Base-by-base conservation (phyloP, 345 rosid genomes). In the Ceriops tagal region DNA sequence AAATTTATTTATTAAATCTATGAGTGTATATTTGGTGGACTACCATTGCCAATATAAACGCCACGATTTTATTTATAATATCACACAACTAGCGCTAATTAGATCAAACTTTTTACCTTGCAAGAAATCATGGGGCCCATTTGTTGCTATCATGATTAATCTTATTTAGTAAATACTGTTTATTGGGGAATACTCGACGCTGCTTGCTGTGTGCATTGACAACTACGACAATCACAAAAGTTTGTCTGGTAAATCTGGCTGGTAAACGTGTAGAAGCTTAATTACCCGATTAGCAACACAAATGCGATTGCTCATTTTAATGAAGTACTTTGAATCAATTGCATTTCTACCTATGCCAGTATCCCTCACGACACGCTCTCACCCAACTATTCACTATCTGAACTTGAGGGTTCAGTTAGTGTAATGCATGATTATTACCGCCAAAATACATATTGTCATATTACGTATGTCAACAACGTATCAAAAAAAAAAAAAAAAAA, bases 81-180 rank as follows among this genome's bases (percentile, higher is more conserved):
- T 22, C 22, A 21, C 5, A 8, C 28, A 21, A 55, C 21, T 21
- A 21, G 58, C 22, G 58, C 58, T 0, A 55, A 9, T 11, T 22
- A 0, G 28, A 55, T 8, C 24, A 21, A 2, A 55, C 22, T 24
- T 22, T 1, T 8, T 2, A 55, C 30, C 28, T 21, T 59, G 22
- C 28, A 35, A 66, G 19, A 66, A 7, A 59, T 20, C 9, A n/a
- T 26, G 24, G 63, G 53, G 1, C 57, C 56, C 39, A 32, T 47
- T 35, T 61, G 19, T 53, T 21, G 16, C 35, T 32, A 3, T 32
- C 4, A 53, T 61, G 73, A 70, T 37, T 61, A 69, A 69, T 32
- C 60, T 61, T 61, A 32, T 31, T 46, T n/a, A 16, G 4, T 30
- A 7, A 47, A 20, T 16, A 31, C 5, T 47, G 35, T 27, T 58